Conservation (phyloP, 2,329 filamentous ascomycete genomes). For the Aspergillus caelatus region DNA sequence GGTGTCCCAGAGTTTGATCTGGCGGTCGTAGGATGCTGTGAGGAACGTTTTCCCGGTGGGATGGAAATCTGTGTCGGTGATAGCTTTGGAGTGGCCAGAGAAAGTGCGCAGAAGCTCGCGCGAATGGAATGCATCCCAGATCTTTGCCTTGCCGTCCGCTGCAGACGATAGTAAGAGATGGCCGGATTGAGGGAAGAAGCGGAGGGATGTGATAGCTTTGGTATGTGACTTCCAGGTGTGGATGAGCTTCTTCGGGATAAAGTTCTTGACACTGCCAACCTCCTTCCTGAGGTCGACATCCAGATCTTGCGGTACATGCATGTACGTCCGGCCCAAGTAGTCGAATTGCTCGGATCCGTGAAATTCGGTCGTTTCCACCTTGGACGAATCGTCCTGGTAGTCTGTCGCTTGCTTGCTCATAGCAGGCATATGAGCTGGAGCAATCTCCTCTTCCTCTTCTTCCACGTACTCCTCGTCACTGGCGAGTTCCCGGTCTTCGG, state of each 20-base stretch:
- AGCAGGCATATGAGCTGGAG: slow-evolving; percentile 52
- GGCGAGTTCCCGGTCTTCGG: slow-evolving; percentile 70
- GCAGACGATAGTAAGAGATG: slow-evolving; percentile 88
- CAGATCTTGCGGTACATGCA: slow-evolving; percentile 93
- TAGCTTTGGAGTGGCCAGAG: slow-evolving; percentile 83
- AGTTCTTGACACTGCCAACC: slow-evolving; percentile 79
- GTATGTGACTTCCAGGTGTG: slow-evolving; percentile 85
- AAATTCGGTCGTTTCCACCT: slow-evolving; percentile 82
- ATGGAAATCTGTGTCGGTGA: slow-evolving; percentile 90
- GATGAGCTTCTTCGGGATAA: slow-evolving; percentile 89
- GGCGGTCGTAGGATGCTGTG: slow-evolving; percentile 88
- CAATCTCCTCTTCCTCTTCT: slow-evolving; percentile 61
- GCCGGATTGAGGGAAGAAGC: slow-evolving; percentile 85
- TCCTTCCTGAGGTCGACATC: slow-evolving; percentile 85
- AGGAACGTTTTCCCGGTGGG: slow-evolving; percentile 80
- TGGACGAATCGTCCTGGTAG: slow-evolving; percentile 58
- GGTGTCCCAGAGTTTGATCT: slow-evolving; percentile 98
- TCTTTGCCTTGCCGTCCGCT: slow-evolving; percentile 86
- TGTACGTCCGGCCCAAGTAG: slow-evolving; percentile 94
- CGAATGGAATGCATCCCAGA: slow-evolving; percentile 93
- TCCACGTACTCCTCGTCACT: slow-evolving; percentile 81
- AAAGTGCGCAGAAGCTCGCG: slow-evolving; percentile 89
- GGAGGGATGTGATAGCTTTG: slow-evolving; percentile 83
- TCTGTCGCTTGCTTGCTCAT: slow-evolving; percentile 55
- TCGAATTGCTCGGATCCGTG: slow-evolving; percentile 82